Conservation (phyloP, 257 asterid genomes). For the Lavandula angustifolia region DNA sequence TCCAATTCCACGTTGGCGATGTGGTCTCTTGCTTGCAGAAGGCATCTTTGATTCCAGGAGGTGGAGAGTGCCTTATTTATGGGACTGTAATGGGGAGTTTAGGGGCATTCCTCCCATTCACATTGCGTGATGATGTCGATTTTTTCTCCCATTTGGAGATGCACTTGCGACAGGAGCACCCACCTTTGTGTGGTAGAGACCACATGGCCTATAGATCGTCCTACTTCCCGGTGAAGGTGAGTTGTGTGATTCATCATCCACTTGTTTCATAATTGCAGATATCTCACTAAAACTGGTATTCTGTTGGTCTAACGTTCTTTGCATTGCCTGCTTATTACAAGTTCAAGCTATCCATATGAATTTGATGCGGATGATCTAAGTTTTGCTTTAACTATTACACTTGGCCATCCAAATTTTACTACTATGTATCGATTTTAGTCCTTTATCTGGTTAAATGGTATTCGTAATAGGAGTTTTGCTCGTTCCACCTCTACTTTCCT, state of each 20-base stretch:
- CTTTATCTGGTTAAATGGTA: not conserved
- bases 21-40: constrained; percentile 80
- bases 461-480: not conserved
- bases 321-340: not conserved
- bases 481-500: not conserved
- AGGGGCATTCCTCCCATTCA: constrained; percentile 90
- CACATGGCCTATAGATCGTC: constrained; percentile 99
- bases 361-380: no score
- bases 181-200: constrained; percentile 97
- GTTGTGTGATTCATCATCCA: constrained; percentile 17
- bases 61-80: constrained; percentile 90
- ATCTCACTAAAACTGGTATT: not conserved
- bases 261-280: not conserved
- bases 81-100: constrained; percentile 98
- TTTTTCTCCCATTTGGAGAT: constrained; percentile 97
- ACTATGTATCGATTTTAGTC: not conserved
- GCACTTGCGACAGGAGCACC: constrained; percentile 98
- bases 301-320: not conserved
- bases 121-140: constrained; percentile 97
- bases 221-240: constrained; percentile 94
- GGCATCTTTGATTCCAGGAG: constrained; percentile 93
- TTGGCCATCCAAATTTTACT: not conserved
- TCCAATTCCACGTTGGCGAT: constrained; percentile 97
- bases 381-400: no score
- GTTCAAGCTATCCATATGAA: not conserved